Evolutionary conservation across 495 filamentous ascomycete genomes (phyloP), one percentile per base, ranked within the genome.

Genomic region (Aeminium ludgeri): DNA sequence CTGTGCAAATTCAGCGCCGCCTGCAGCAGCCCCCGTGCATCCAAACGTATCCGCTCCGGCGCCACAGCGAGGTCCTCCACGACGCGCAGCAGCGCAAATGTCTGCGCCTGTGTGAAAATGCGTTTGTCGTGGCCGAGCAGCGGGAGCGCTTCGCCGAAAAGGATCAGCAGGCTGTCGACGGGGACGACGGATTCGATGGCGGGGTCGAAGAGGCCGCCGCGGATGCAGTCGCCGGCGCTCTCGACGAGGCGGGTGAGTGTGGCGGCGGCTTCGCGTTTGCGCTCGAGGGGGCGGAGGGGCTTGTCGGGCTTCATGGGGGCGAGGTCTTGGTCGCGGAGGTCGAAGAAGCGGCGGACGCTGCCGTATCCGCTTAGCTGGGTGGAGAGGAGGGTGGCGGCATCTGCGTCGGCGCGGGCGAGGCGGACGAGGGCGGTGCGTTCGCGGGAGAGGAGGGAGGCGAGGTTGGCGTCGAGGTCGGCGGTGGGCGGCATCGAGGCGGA

Each of bases 321-420:
- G 1, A 71, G 43, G 10, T 69, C 67, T 45, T 77, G 68, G 47
- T 95, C 86, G 34, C 86, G 74, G 30, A 83, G 70, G 48, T 86
- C 78, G 57, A 91, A 95, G 61, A 86, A 93, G 47, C 76, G 76
- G 12, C 86, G 74, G 5, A 95, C 65, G 0, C 80, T 86, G 27
- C 84, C 86, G 51, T 93, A 95, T 27, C 86, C 86, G 54, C 78
- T 85, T n/a, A 92, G 70, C 54, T 83, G 76, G 44, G 73, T 78
- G 36, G 82, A 80, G 1, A 95, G 65, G 10, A 89, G 72, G 41
- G 74, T 67, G 17, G 86, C 86, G 8, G 82, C 85, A 49, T 84
- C 78, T 28, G 72, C 62, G 55, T 92, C 84, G 13, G 70, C 59
- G 20, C 65, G 61, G 0, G 78, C 76, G 36, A 82, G 69, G 12